Conservation (phyloP, 352 stramenopile species). For the Pythium diclinum region DNA sequence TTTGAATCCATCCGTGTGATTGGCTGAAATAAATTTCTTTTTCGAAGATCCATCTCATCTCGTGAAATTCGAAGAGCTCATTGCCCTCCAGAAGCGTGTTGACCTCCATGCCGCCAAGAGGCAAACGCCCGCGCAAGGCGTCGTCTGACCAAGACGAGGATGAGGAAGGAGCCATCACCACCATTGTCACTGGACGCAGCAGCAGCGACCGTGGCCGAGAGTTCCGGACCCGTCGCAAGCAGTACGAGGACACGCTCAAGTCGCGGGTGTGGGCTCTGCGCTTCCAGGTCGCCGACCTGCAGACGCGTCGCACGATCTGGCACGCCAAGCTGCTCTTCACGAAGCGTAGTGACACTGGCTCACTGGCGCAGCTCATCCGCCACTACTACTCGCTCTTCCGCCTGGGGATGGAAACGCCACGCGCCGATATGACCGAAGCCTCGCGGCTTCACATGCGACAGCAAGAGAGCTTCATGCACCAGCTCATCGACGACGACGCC, state of each 20-base stretch:
- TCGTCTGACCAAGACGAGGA: background rate
- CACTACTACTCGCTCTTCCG: slow-evolving; percentile 16
- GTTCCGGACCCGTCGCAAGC: background rate
- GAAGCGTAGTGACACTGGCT: slow-evolving; percentile 9
- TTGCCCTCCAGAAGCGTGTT: background rate
- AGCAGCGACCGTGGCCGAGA: slow-evolving; percentile 4
- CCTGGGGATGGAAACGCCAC: slow-evolving; percentile 5
- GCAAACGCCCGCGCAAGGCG: background rate
- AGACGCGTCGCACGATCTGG: slow-evolving; percentile 1
- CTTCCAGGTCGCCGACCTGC: slow-evolving; percentile 8
- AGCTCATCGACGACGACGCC: slow-evolving; percentile 13
- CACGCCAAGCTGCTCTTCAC: slow-evolving; percentile 3
- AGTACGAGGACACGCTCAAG: slow-evolving; percentile 6
- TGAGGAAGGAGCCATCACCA: background rate
- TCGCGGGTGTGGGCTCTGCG: background rate
- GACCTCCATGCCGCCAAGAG: background rate
- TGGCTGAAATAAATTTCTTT: background rate
- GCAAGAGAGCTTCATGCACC: slow-evolving; percentile 11
- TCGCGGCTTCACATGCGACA: background rate
- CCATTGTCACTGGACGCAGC: background rate
- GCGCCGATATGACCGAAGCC: background rate
- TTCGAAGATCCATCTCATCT: background rate
- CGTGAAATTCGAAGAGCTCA: background rate
- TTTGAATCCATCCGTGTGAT: background rate
- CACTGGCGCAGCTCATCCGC: slow-evolving; percentile 6